Evolutionary conservation across 495 filamentous ascomycete genomes (phyloP), one percentile per base, ranked within the genome.

Genomic region (Amniculicola lignicola): DNA sequence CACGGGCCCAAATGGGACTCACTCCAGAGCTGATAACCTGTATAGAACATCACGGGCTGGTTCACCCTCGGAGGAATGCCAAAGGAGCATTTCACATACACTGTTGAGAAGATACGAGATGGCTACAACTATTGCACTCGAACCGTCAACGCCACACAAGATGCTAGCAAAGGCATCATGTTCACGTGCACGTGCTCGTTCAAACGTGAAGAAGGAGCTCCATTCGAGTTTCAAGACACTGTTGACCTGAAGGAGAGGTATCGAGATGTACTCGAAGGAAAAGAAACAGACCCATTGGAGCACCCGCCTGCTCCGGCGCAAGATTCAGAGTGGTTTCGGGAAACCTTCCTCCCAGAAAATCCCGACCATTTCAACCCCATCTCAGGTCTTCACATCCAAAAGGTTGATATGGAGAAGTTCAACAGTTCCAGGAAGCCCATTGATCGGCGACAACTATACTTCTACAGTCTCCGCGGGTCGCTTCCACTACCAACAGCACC

Each of bases 101-200:
- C 69, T 4, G 76, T 84, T 9, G 72, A 72, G 7, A 74, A 73
- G 15, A 62, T 86, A 29, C 72, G 81, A 24, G 69, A 80, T 46
- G 80, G 83, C 3, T 71, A 72, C 22, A 75, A 72, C 43, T 86
- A 84, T 66, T 75, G 71, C 65, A 83, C 81, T 16, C 69, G 83
- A 7, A 70, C 76, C 2, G 79, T 89, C n/a, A 79, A 77, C 23
- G 84, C 73, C 15, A 66, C 64, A 9, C 80, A 83, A 55, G 76
- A 76, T 2, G 65, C 27, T 63, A 73, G 10, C 68, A 72, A 74
- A 25, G 70, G 71, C 14, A 76, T 82, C 25, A 80, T 76, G 65
- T 89, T 87, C 69, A 77, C 75, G 0, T 77, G 79, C 28, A 66
- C 85, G 3, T 74, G 75, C 57, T 86, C 82, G 18, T 86, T 89